Evolutionary conservation across 2,329 filamentous ascomycete genomes (phyloP).

Genomic region (Beauveria brongniartii): DNA sequence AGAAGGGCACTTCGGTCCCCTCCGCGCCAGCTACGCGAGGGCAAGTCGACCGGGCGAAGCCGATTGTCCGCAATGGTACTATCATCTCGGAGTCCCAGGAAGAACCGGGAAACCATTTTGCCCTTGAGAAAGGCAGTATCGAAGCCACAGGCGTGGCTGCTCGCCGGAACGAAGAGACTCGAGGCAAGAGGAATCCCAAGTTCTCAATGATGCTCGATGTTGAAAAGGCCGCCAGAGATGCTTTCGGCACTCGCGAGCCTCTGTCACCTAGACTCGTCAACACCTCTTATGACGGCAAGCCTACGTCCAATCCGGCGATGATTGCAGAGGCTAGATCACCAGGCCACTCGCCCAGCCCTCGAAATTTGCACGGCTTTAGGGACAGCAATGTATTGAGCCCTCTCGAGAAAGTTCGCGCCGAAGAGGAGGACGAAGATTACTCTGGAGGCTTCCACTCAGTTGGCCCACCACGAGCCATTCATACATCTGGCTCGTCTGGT

Average conservation of each 20-base stretch:
- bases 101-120: slow-evolving; percentile 18
- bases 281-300: slow-evolving; percentile 8
- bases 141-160: background rate
- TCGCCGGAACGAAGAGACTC: background rate
- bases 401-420: slow-evolving; percentile 1
- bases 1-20: slow-evolving; percentile 11
- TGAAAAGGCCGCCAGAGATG: slow-evolving; percentile 4
- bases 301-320: slow-evolving; percentile 4
- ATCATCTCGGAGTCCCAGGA: slow-evolving; percentile 38
- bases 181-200: background rate
- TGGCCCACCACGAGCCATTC: slow-evolving; percentile 28
- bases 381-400: background rate
- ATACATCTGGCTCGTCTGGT: slow-evolving; percentile 43
- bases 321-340: background rate
- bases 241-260: background rate
- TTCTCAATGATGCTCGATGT: slow-evolving; percentile 5
- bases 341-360: slow-evolving; percentile 1
- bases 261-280: slow-evolving; percentile 9
- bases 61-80: slow-evolving; percentile 14
- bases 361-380: background rate
- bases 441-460: background rate
- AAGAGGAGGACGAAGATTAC: slow-evolving; percentile 22
- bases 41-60: background rate
- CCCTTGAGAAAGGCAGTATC: slow-evolving; percentile 4
- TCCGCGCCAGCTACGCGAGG: slow-evolving; percentile 14